Conservation (phyloP, 345 rosid species). For the Syzygium jambos region DNA sequence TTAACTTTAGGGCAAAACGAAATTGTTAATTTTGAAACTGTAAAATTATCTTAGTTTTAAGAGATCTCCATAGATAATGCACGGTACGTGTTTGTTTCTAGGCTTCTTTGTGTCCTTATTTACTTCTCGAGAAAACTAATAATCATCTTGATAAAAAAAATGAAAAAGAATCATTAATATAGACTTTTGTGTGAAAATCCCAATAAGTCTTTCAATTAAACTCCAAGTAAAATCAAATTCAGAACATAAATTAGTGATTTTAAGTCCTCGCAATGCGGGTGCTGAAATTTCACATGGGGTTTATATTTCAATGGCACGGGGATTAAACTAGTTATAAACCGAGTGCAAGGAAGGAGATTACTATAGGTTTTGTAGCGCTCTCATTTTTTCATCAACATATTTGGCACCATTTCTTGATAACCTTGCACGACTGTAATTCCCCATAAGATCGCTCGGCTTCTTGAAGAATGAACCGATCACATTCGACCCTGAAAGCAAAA, state of each 20-base stretch:
- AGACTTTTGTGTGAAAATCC: too few species aligned
- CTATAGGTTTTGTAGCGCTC: background rate
- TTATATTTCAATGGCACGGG: background rate
- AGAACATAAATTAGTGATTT: background rate
- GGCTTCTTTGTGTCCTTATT: background rate
- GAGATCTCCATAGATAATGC: background rate
- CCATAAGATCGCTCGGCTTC: background rate
- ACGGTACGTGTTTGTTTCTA: background rate
- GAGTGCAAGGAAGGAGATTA: background rate
- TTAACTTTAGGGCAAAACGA: background rate
- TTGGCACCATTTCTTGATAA: background rate
- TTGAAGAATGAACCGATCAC: too few species aligned
- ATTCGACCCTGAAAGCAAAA: too few species aligned
- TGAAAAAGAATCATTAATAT: background rate
- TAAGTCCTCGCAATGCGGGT: background rate
- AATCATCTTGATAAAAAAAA: background rate
- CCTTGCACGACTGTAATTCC: background rate
- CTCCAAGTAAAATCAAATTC: background rate
- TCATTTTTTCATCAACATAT: background rate
- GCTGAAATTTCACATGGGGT: too few species aligned
- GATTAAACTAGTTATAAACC: too few species aligned
- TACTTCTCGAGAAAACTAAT: too few species aligned
- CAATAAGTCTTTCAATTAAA: too few species aligned
- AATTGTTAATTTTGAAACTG: background rate
- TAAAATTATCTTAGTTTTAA: background rate